A percentile compares a stretch with the other conserved stretches of the same genome.
Evolutionary conservation across 495 filamentous ascomycete species (phyloP).

Genomic region (Penicillium cataractarum): DNA sequence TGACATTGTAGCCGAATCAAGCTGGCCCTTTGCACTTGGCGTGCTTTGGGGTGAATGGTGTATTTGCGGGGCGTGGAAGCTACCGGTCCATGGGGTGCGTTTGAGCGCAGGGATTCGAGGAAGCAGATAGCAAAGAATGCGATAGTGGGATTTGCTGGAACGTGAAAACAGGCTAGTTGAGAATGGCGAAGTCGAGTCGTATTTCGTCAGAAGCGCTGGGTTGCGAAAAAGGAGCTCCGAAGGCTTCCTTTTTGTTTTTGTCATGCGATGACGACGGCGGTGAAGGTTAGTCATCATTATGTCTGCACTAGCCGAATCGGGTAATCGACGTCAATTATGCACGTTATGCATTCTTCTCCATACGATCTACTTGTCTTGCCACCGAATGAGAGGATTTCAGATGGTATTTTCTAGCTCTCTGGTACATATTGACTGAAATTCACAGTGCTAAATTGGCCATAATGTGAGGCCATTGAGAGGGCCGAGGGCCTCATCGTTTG

Average conservation of each 20-base stretch:
- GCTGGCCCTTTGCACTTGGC: conserved; percentile 1
- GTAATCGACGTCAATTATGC: neutral
- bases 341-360: neutral
- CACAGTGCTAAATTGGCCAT: neutral
- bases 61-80: conserved; percentile 12
- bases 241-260: conserved; percentile 9
- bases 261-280: conserved; percentile 11
- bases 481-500: too few species aligned
- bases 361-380: neutral
- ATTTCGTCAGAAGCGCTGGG: neutral
- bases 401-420: neutral
- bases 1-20: conserved; percentile 32
- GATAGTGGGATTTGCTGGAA: neutral
- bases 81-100: conserved; percentile 25
- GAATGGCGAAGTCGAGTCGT: neutral
- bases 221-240: conserved; percentile 9
- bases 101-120: neutral
- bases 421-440: neutral
- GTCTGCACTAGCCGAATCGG: neutral
- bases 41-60: conserved; percentile 8
- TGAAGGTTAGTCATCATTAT: conserved; percentile 10
- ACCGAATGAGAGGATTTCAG: neutral
- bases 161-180: neutral
- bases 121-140: neutral
- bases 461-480: neutral